These are phyloP conservation scores for Albatrellus sp. DNA, from an alignment of 1,284 basidiomycete genomes.

Conservation along the genomic window DNA sequence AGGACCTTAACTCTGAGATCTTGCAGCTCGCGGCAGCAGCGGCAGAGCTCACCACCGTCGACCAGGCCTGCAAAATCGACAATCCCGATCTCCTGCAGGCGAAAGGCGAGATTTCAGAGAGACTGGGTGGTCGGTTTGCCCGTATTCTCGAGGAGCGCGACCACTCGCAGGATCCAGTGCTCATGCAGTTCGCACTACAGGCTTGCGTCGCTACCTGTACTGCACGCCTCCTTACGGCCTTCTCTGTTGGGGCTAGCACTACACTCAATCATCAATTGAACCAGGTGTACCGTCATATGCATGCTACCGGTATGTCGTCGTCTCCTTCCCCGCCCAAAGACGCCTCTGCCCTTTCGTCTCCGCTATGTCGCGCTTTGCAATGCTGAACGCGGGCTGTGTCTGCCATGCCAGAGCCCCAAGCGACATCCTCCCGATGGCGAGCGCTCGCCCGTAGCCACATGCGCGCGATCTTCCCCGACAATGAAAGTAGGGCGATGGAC, in stretches of 20 bases:
- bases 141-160: constrained; percentile 47
- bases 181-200: constrained; percentile 63
- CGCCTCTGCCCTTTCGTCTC: constrained; percentile 3
- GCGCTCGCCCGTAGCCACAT: constrained; percentile 57
- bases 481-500: constrained; percentile 48
- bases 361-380: constrained; percentile 3
- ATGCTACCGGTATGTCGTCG: constrained; percentile 35
- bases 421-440: constrained; percentile 63
- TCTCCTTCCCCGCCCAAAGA: constrained; percentile 2
- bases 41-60: constrained; percentile 34
- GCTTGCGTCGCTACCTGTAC: constrained; percentile 55
- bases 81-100: constrained; percentile 9
- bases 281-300: constrained; percentile 55
- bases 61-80: constrained; percentile 12
- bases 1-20: constrained; percentile 68
- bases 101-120: constrained; percentile 35
- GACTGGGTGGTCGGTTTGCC: constrained; percentile 46
- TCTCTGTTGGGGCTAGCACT: constrained; percentile 60
- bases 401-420: constrained; percentile 44
- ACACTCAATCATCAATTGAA: constrained; percentile 54
- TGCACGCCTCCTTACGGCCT: constrained; percentile 49
- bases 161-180: constrained; percentile 59
- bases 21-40: constrained; percentile 64
- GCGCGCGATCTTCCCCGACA: constrained; percentile 50
- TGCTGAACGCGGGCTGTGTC: constrained; percentile 3